These are phyloP conservation scores for Plasmodium gallinaceum DNA, from an alignment of 169 alveolate genomes.

Conservation along the genomic window DNA sequence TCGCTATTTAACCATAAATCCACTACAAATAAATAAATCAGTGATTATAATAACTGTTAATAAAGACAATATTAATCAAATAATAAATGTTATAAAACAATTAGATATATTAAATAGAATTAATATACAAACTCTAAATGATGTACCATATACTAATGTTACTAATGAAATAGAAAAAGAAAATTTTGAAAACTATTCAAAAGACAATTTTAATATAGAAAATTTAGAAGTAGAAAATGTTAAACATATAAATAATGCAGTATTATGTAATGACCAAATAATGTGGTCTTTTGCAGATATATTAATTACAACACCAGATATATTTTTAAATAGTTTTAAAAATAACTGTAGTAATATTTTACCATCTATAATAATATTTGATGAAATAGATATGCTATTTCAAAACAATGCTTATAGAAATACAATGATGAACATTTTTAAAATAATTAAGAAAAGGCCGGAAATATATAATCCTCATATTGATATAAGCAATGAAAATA, in stretches of 20 bases:
- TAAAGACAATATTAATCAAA: constrained; percentile 83
- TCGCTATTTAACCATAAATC: constrained; percentile 52
- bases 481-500: constrained; percentile 23
- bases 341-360: constrained; percentile 33
- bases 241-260: constrained; percentile 14
- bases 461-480: constrained; percentile 80
- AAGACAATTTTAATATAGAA: constrained; percentile 4
- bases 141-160: constrained; percentile 32
- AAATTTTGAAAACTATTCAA: neutral
- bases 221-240: constrained; percentile 22
- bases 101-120: constrained; percentile 81
- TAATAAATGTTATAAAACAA: constrained; percentile 70
- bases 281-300: constrained; percentile 84
- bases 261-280: constrained; percentile 52
- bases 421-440: constrained; percentile 82
- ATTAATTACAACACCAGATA: constrained; percentile 83
- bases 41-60: constrained; percentile 81
- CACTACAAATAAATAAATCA: constrained; percentile 61
- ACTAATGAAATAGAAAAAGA: neutral
- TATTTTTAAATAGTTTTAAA: constrained; percentile 77
- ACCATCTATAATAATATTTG: constrained; percentile 84
- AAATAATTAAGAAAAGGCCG: constrained; percentile 82
- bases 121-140: constrained; percentile 82
- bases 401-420: constrained; percentile 85
- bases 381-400: constrained; percentile 83